Evolutionary conservation across 2,329 filamentous ascomycete genomes (phyloP), one percentile per base, ranked within the genome.

Genomic region (Pseudogymnoascus sp.): DNA sequence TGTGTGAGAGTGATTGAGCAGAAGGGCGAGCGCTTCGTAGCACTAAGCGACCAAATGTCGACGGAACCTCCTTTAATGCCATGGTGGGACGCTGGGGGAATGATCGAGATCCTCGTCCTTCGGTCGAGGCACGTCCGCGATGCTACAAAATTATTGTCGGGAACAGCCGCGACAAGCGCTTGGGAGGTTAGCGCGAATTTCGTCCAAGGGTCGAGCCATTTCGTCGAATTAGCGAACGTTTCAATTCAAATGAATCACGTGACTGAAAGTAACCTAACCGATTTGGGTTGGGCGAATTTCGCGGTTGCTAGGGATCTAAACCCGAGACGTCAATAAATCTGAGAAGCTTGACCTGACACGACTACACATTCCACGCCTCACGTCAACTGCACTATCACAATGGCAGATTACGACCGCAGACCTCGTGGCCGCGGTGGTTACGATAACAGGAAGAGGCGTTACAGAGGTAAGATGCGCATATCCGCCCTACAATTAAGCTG

Each of bases 391-490:
- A 65, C 62, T 59, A 61, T 57, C 58, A 64, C 29, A 41, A 82
- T 84, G 81, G 78, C 78, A 61, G 81, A 84, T 64, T 78, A 79
- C 68, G 79, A 82, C 65, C 74, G 68, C 40, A 66, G 71, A 66
- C 67, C 67, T 17, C 66, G 71, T 29, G 68, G 70, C 62, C 68
- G 69, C n/a, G 65, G 68, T 17, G 68, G 70, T 63, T 77, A 82
- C 63, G 79, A 85, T 73, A 84, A 84, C 69, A 85, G 88, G 73
- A 96, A 95, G 77, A 82, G 88, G 70, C 84, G 91, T 72, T 88
- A 86, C 71, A 82, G 89, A 89, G 91, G 91, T 92, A 73, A 67
- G 78, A 68, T 61, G 57, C 62, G 31, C 33, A 40, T 41, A 31
- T 31, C 29, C 1, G 47, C 2, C 3, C n/a, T 33, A 35, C 15